These are phyloP conservation scores for Lipomyces yamanashiensis DNA, from an alignment of 805 yeast genomes.

Conservation along the genomic window DNA sequence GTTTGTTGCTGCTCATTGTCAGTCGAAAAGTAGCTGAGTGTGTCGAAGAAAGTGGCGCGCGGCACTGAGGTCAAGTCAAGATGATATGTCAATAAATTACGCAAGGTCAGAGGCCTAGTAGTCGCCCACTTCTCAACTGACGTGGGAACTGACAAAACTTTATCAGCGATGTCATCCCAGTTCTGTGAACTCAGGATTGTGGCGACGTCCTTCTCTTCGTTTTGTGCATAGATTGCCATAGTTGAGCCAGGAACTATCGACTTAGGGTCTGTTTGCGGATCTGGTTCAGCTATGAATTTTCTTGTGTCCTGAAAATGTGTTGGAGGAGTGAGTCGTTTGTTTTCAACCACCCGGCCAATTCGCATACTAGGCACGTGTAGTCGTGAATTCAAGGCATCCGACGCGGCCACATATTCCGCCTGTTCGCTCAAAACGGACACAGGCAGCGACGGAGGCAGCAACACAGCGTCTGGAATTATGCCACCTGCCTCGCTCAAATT, in stretches of 20 bases:
- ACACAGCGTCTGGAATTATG: constrained; percentile 43
- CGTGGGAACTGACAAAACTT: constrained; percentile 48
- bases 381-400: constrained; percentile 1
- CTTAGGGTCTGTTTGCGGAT: neutral
- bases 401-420: neutral
- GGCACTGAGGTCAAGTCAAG: constrained; percentile 85
- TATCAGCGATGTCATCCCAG: constrained; percentile 76
- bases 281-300: constrained; percentile 53
- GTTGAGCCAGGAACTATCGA: constrained; percentile 76
- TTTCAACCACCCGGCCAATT: constrained; percentile 55
- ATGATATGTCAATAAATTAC: constrained; percentile 76
- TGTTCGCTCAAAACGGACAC: constrained; percentile 42
- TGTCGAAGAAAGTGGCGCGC: constrained; percentile 75
- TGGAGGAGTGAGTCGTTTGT: constrained; percentile 64
- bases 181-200: constrained; percentile 67
- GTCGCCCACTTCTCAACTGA: constrained; percentile 50
- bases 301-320: constrained; percentile 93
- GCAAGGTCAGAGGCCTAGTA: constrained; percentile 69
- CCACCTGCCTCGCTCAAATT: constrained; percentile 13
- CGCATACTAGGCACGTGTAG: constrained; percentile 20
- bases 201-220: constrained; percentile 67
- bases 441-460: constrained; percentile 49
- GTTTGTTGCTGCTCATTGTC: constrained; percentile 72
- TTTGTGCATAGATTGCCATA: constrained; percentile 73
- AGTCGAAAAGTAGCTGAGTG: constrained; percentile 73